phyloP scores from a whole-genome alignment of 352 stramenopile species.

The Pythium periplocum region DNA sequence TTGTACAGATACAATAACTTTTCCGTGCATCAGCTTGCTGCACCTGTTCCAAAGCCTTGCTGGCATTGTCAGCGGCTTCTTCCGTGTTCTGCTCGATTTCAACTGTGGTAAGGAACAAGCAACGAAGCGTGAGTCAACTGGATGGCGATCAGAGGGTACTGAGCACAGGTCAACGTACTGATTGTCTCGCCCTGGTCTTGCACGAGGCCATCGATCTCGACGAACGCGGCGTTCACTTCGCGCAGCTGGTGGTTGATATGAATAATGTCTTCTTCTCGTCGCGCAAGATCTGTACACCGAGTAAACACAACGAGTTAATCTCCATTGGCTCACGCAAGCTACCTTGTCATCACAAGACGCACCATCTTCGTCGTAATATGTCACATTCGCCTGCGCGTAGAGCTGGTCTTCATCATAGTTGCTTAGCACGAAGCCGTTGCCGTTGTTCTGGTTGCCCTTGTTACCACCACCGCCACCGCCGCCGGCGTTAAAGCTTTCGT shows the following conservation, averaged over 20 bases:
- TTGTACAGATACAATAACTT: constrained; percentile 68
- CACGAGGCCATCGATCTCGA: constrained; percentile 81
- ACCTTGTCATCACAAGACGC: background rate
- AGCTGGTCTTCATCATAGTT: constrained; percentile 88
- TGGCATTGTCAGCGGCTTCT: constrained; percentile 68
- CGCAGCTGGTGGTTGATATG: constrained; percentile 85
- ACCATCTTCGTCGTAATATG: constrained; percentile 85
- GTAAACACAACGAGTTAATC: background rate
- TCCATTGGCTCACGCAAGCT: background rate
- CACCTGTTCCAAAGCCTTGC: constrained; percentile 64
- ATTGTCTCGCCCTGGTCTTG: constrained; percentile 77
- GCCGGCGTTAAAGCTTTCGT: constrained; percentile 5
- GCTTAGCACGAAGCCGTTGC: constrained; percentile 30
- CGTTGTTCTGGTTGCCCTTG: background rate
- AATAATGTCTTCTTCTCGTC: constrained; percentile 82
- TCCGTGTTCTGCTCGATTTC: constrained; percentile 83
- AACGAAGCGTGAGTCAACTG: background rate
- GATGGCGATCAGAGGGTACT: no score
- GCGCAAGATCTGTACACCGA: constrained; percentile 46
- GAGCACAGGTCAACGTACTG: constrained; percentile 18
- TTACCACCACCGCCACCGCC: constrained; percentile 1
- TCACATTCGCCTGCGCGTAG: constrained; percentile 82
- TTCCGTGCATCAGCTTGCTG: constrained; percentile 56
- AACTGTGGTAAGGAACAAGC: constrained; percentile 24
- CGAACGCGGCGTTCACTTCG: constrained; percentile 81